Conservation (phyloP, 83 land plant species). For the Picea engelmannii region DNA sequence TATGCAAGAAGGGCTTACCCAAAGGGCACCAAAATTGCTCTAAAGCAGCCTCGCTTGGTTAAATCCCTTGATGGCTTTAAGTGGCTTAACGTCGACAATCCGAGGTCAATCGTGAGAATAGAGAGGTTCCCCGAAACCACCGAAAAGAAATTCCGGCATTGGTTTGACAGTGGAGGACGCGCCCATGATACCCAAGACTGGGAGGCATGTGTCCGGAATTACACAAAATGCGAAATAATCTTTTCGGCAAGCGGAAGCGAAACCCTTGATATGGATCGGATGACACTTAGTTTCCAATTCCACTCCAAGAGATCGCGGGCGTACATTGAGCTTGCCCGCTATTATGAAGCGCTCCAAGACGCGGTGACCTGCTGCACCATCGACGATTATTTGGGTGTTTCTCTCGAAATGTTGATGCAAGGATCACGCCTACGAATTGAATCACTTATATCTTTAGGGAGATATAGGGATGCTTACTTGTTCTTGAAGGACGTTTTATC, state of each 20-base stretch:
- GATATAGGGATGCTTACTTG: neutral
- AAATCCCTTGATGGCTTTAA: neutral
- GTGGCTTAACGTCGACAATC: neutral
- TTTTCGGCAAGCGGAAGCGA: neutral
- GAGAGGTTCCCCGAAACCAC: neutral
- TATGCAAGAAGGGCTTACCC: neutral
- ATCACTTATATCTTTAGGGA: neutral
- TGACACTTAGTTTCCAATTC: neutral
- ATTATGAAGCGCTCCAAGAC: neutral
- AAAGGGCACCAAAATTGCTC: neutral
- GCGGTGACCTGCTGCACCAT: neutral
- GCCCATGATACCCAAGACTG: neutral
- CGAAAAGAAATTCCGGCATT: neutral
- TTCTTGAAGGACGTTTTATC: neutral
- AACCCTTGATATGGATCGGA: too few relatives aligned
- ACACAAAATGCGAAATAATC: neutral
- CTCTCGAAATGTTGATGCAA: too few relatives aligned
- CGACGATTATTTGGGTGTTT: too few relatives aligned
- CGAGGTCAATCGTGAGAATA: neutral
- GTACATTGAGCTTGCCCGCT: neutral
- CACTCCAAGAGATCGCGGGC: neutral
- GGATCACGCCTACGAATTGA: neutral
- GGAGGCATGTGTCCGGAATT: neutral
- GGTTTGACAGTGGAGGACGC: neutral
- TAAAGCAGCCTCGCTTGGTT: neutral